Conservation (phyloP, 768 basidiomycete genomes). For the Vishniacozyma victoriae region DNA sequence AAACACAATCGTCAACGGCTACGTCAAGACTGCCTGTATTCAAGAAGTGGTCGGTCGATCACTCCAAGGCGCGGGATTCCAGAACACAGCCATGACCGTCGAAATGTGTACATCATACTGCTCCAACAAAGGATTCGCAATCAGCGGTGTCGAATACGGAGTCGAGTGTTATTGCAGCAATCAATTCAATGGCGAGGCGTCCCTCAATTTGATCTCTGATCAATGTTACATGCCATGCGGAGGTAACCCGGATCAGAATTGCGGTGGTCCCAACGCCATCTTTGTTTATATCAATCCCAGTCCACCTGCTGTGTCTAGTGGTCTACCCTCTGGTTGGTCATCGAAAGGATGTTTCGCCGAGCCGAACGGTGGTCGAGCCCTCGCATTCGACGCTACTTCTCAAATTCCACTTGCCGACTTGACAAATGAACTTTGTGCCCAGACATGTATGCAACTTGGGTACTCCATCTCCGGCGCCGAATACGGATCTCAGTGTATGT, state of each 20-base stretch:
- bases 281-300: conserved; percentile 18
- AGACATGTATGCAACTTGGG: conserved; percentile 20
- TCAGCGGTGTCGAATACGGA: conserved; percentile 32
- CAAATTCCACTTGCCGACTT: conserved; percentile 11
- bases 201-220: conserved; percentile 10
- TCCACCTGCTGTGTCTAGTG: background rate
- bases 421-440: conserved; percentile 15
- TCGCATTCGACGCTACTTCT: conserved; percentile 20
- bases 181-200: conserved; percentile 14
- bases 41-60: conserved; percentile 31
- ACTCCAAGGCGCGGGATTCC: conserved; percentile 23
- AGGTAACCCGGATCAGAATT: conserved; percentile 27
- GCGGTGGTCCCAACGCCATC: conserved; percentile 29
- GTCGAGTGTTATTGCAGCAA: conserved; percentile 38
- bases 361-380: conserved; percentile 13
- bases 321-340: conserved; percentile 25
- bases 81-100: conserved; percentile 20
- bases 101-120: conserved; percentile 23
- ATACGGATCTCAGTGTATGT: conserved; percentile 20
- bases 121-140: conserved; percentile 21
- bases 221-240: conserved; percentile 29
- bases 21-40: conserved; percentile 25
- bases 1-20: conserved; percentile 20
- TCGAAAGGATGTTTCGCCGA: conserved; percentile 32
- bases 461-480: conserved; percentile 29